Base-by-base conservation (phyloP, 2,329 filamentous ascomycete species). In the Penicillium sp. region DNA sequence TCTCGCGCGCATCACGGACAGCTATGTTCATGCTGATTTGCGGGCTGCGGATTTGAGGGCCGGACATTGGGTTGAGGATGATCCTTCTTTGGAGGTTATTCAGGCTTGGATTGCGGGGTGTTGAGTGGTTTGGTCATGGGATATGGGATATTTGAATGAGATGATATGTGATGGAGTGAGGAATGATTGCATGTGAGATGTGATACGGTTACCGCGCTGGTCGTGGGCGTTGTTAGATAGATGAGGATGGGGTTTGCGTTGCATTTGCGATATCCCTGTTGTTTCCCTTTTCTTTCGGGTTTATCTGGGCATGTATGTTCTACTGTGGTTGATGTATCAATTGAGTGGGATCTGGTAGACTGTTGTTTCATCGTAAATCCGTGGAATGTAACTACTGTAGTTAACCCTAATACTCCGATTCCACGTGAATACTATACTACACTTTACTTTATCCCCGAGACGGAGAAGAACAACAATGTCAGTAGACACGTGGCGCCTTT, bases 1-100 rank as follows among this genome's bases (percentile, higher is more conserved):
- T 63, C 69, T 84, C 37, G 70, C 73, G 12, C 72, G 73, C 22
- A 74, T 84, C 53, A 82, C 80, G 12, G 80, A 84, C 56, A 71
- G 75, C 38, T 71, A 79, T 54, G 77, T 84, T 40, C 72, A 80
- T 43, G 72, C 75, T 48, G 77, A 79, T 27, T 74, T 84, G 14
- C 76, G 77, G 53, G 69, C 74, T 22, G 75, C 78, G 34, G 82
- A 84, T 60, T 60, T 71, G 36, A 69, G 76, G 35, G 78, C 80
- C 55, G 78, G 79, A 33, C 81, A 83, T 68, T 85, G 81, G 81
- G 70, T 83, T 37, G 68, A 70, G 31, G 82, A 85, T 53, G 82
- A 84, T 60, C 82, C 82, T 3, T 72, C 77, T 7, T 67, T 84
- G 49, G 70, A 72, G 13, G 70, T 71, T 16, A 80, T 82, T 40